Percentiles rank a stretch among this genome's conserved stretches.
Evolutionary conservation across 2,329 filamentous ascomycete genomes (phyloP).

Genomic region (Tolypocladium nubicola): DNA sequence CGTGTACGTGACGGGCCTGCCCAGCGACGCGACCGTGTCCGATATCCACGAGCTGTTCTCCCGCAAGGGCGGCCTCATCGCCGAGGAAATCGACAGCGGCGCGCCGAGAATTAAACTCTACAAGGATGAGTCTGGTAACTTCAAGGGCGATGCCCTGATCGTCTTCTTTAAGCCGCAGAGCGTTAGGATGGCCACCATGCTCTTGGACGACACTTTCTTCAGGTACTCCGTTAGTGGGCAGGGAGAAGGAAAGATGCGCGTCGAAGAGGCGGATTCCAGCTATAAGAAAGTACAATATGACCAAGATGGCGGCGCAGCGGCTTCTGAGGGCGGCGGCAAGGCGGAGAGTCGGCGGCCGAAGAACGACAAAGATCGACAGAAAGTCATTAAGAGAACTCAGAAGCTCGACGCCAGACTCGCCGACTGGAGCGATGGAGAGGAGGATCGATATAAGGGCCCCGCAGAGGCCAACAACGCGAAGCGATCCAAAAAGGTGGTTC

Average conservation of each 20-base stretch:
- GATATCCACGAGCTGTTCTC: conserved; percentile 81
- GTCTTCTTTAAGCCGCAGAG: conserved; percentile 94
- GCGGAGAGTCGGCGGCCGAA: conserved; percentile 33
- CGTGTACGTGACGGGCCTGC: conserved; percentile 84
- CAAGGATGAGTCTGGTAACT: conserved; percentile 65
- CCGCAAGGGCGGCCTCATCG: conserved; percentile 77
- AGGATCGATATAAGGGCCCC: conserved; percentile 49
- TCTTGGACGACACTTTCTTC: conserved; percentile 76
- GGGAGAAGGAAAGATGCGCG: conserved; percentile 58
- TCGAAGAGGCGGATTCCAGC: conserved; percentile 76
- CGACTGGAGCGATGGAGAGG: conserved; percentile 74
- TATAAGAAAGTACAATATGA: conserved; percentile 82
- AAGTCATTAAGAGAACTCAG: conserved; percentile 84
- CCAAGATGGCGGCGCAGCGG: conserved; percentile 17
- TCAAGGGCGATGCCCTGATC: conserved; percentile 88
- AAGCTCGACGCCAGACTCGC: conserved; percentile 85
- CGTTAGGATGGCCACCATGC: conserved; percentile 73
- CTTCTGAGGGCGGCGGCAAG: conserved; percentile 18
- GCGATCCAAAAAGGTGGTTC: conserved; percentile 73
- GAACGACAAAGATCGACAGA: conserved; percentile 64
- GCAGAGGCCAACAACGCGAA: conserved; percentile 33
- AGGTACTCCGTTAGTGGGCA: conserved; percentile 46
- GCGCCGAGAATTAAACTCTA: conserved; percentile 91
- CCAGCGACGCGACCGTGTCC: conserved; percentile 63
- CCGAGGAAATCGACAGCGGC: conserved; percentile 85